Conservation (phyloP, 2,329 filamentous ascomycete genomes). For the Aspergillus phoenicis region DNA sequence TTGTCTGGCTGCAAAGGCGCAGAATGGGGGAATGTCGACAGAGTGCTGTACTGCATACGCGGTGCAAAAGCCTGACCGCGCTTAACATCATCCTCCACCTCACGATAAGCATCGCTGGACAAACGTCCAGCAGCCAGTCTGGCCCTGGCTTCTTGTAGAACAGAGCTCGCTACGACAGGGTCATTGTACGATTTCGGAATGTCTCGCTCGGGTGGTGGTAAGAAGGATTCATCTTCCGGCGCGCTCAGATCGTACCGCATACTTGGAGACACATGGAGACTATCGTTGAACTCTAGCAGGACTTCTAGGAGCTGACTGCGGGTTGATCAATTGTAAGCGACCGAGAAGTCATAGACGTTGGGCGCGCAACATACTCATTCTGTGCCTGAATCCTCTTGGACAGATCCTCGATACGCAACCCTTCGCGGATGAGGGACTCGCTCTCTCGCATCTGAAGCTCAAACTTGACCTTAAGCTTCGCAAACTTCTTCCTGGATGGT, state of each 20-base stretch:
- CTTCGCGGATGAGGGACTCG: constrained; percentile 66
- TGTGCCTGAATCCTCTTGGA: constrained; percentile 84
- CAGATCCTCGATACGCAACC: constrained; percentile 77
- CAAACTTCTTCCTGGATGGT: constrained; percentile 76
- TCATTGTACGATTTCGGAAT: constrained; percentile 38
- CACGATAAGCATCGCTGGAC: constrained; percentile 37
- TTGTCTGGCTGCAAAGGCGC: constrained; percentile 18
- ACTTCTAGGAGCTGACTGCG: constrained; percentile 84
- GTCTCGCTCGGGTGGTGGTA: constrained; percentile 49
- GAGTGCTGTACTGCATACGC: constrained; percentile 33
- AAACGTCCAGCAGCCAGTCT: constrained; percentile 42
- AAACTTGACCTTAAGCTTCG: constrained; percentile 79
- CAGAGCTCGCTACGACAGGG: constrained; percentile 34
- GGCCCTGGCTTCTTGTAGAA: constrained; percentile 43
- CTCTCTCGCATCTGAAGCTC: constrained; percentile 76
- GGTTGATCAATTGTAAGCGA: constrained; percentile 13
- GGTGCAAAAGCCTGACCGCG: constrained; percentile 44
- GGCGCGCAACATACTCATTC: constrained; percentile 71
- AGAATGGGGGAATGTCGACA: constrained; percentile 38
- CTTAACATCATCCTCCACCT: constrained; percentile 43
- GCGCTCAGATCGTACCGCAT: constrained; percentile 72
- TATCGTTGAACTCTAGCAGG: constrained; percentile 85
- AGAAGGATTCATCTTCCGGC: constrained; percentile 48
- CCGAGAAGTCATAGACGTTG: neutral
- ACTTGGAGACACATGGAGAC: constrained; percentile 72